Percentiles rank a stretch among this genome's conserved stretches.
Conservation (phyloP, 2,329 filamentous ascomycete genomes). For the Neofusicoccum cordaticola region DNA sequence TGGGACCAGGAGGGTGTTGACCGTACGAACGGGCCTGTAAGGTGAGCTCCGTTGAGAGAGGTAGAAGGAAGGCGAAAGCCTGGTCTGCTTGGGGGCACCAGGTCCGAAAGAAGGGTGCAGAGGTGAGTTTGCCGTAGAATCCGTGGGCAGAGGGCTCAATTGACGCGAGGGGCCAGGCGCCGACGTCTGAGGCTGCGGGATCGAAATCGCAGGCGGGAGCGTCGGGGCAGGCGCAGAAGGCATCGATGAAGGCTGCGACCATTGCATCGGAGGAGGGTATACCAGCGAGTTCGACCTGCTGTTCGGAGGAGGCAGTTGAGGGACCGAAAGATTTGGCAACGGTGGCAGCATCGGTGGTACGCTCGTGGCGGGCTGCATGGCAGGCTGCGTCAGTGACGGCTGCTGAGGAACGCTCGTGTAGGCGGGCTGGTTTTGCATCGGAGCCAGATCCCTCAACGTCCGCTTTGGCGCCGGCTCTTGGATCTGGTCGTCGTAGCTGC, state of each 20-base stretch:
- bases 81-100: conserved; percentile 61
- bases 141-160: conserved; percentile 48
- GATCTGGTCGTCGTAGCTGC: conserved; percentile 54
- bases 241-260: conserved; percentile 45
- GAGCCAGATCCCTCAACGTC: conserved; percentile 17
- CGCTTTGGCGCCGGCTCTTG: conserved; percentile 60
- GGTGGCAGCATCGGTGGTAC: conserved; percentile 52
- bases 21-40: conserved; percentile 84
- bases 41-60: conserved; percentile 86
- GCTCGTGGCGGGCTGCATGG: conserved; percentile 29
- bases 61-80: conserved; percentile 83
- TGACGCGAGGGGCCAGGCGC: conserved; percentile 40
- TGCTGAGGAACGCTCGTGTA: conserved; percentile 22
- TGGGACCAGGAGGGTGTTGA: conserved; percentile 87
- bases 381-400: neutral
- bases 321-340: conserved; percentile 68
- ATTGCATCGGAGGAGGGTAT: conserved; percentile 60
- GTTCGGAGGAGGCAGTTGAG: conserved; percentile 41
- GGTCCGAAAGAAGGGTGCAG: conserved; percentile 63
- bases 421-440: neutral
- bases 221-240: conserved; percentile 30
- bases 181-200: conserved; percentile 29
- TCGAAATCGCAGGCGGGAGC: conserved; percentile 23
- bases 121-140: conserved; percentile 63
- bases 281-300: conserved; percentile 73